Percentiles rank a stretch among this genome's conserved stretches.
Conservation (phyloP, 1,284 basidiomycete species). For the Kwoniella shivajii region DNA sequence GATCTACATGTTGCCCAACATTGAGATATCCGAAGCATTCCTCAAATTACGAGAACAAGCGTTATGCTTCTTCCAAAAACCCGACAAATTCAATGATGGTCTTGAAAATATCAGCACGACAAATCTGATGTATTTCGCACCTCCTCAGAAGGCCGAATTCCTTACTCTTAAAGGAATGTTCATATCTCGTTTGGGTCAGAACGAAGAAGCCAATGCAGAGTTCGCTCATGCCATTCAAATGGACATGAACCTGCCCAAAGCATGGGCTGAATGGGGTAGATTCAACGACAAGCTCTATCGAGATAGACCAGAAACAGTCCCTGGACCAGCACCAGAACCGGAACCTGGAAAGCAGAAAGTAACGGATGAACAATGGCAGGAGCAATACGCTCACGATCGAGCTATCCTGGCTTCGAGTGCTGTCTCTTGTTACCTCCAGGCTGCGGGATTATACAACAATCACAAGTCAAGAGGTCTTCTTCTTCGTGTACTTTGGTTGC, state of each 20-base stretch:
- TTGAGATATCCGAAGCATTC: conserved; percentile 99
- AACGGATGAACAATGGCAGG: conserved; percentile 58
- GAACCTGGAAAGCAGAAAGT: conserved; percentile 67
- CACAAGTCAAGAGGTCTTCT: conserved; percentile 91
- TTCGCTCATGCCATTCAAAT: conserved; percentile 95
- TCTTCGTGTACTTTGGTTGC: conserved; percentile 91
- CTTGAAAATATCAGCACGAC: conserved; percentile 99
- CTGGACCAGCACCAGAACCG: conserved; percentile 42
- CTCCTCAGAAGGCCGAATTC: conserved; percentile 95
- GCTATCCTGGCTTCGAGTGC: conserved; percentile 82
- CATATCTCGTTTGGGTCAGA: conserved; percentile 81
- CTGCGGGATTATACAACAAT: conserved; percentile 93
- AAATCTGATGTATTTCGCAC: conserved; percentile 97
- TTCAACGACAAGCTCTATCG: conserved; percentile 90
- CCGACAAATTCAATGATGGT: conserved; percentile 88
- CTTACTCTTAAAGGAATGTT: conserved; percentile 99
- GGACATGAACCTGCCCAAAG: conserved; percentile 92
- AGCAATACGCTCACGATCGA: conserved; percentile 47
- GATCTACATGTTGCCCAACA: conserved; percentile 98
- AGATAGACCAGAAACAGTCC: conserved; percentile 47
- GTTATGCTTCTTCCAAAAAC: conserved; percentile 97
- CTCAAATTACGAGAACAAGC: conserved; percentile 98
- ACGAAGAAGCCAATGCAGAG: conserved; percentile 88
- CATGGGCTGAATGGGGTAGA: conserved; percentile 98
- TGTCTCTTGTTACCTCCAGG: conserved; percentile 97